Evolutionary conservation across 2,329 filamentous ascomycete species (phyloP), one percentile per base, ranked within the genome.

Genomic region (Pseudogymnoascus sp.): DNA sequence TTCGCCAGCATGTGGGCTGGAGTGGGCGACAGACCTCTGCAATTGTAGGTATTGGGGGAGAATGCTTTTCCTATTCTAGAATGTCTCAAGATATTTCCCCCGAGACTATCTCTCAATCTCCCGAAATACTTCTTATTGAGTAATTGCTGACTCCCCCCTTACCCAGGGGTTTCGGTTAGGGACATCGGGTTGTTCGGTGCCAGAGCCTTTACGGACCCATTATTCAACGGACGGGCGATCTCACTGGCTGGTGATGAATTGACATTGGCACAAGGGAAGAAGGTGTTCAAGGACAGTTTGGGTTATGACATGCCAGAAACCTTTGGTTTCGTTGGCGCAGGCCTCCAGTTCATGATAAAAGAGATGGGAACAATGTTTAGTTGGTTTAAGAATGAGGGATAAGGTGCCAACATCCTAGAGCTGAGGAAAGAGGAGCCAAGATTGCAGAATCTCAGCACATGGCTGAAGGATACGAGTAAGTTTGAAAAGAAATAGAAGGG

Each of bases 161-260:
- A n/a, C n/a, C n/a, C n/a, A n/a, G n/a, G n/a, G n/a, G 65, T 78
- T 24, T 69, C 73, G 1, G 69, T 68, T 2, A 67, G 70, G 11
- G 77, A 79, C 67, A 76, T 79, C 61, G 77, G 77, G 22, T 56
- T 69, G n/a, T 74, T 78, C 62, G 76, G 71, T 4, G 76, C 75
- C 1, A 64, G 73, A 64, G 75, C 76, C 0, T 72, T 79, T 56
- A 12, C 69, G 2, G 62, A 74, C 16, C 73, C 75, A 0, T 71
- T 71, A 1, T 78, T 72, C 65, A 69, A 63, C 16, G 69, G 68
- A 6, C 67, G 68, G 63, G 71, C 69, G 2, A 66, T 78, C n/a
- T 74, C 75, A 2, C 66, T 79, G 1, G 78, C 76, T 0, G 77
- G 76, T 2, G 77, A 79, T 59, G 77, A 79, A 62, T 63, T 78